phyloP scores from a whole-genome alignment of 495 filamentous ascomycete genomes.

The Articulospora tetracladia region DNA sequence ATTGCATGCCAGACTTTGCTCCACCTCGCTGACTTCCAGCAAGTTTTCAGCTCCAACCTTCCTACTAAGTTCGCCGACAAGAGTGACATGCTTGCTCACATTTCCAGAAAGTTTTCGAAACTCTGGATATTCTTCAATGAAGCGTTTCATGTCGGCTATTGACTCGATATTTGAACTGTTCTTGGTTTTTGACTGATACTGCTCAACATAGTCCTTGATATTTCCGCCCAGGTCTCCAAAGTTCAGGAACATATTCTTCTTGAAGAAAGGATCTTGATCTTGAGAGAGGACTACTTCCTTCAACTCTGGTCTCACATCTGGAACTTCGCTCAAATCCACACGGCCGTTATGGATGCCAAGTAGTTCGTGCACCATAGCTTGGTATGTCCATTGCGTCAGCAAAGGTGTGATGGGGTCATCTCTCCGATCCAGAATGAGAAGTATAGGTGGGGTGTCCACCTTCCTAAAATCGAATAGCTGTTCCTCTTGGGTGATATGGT shows the following conservation, averaged over 20 bases:
- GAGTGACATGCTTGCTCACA: slow-evolving; percentile 95
- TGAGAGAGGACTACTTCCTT: slow-evolving; percentile 95
- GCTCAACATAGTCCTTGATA: slow-evolving; percentile 97
- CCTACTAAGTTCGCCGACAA: slow-evolving; percentile 89
- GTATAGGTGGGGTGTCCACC: slow-evolving; percentile 89
- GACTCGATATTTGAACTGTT: slow-evolving; percentile 93
- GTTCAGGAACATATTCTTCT: slow-evolving; percentile 99
- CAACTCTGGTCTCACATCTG: slow-evolving; percentile 84
- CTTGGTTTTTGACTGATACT: slow-evolving; percentile 93
- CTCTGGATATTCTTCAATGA: slow-evolving; percentile 97
- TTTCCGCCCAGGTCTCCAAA: slow-evolving; percentile 96
- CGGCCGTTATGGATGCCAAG: slow-evolving; percentile 91
- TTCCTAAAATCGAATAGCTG: slow-evolving; percentile 96
- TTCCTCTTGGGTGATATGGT: slow-evolving; percentile 92
- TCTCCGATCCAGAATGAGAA: slow-evolving; percentile 85
- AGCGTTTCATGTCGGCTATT: slow-evolving; percentile 97
- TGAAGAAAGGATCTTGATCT: slow-evolving; percentile 98
- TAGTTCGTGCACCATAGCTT: slow-evolving; percentile 97
- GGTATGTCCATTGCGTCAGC: slow-evolving; percentile 97
- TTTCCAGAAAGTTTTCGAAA: slow-evolving; percentile 96
- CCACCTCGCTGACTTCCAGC: slow-evolving; percentile 90
- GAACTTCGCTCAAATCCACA: slow-evolving; percentile 81
- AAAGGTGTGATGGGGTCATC: slow-evolving; percentile 96
- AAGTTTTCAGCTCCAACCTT: slow-evolving; percentile 79
- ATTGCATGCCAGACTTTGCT: slow-evolving; percentile 95